These are phyloP conservation scores for Stylosanthes scabra DNA, from an alignment of 331 rosid genomes.

Conservation along the genomic window DNA sequence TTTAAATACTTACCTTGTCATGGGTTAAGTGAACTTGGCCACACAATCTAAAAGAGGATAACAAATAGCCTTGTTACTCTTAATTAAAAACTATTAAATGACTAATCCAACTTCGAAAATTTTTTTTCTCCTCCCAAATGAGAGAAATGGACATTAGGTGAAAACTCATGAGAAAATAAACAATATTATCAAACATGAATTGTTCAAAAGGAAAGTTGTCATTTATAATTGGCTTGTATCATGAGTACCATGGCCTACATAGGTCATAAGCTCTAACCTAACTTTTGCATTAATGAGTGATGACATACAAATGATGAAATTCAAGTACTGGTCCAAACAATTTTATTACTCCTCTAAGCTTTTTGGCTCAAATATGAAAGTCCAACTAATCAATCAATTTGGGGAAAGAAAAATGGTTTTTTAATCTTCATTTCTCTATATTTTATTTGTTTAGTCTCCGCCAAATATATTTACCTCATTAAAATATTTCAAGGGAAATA, in stretches of 20 bases:
- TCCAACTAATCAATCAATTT: constrained; percentile 8
- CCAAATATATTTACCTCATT: no score
- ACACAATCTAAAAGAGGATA: constrained; percentile 28
- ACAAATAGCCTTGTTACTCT: constrained; percentile 25
- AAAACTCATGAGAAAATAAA: neutral
- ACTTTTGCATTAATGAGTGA: constrained; percentile 3
- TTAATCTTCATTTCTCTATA: neutral
- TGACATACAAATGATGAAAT: constrained; percentile 1
- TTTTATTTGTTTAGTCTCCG: neutral
- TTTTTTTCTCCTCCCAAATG: no score
- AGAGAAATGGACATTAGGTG: constrained; percentile 21
- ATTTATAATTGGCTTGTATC: neutral
- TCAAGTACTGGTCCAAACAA: neutral
- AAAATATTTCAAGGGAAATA: no score
- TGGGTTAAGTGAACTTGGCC: constrained; percentile 50
- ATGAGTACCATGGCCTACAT: neutral
- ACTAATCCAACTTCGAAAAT: constrained; percentile 13
- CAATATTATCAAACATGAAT: no score
- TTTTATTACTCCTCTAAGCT: neutral
- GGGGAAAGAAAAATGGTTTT: neutral
- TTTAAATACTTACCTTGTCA: neutral
- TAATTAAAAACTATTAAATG: constrained; percentile 17
- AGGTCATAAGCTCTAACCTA: constrained; percentile 7
- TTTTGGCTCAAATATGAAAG: constrained; percentile 1
- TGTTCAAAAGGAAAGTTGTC: no score